phyloP scores from a whole-genome alignment of 257 asterid species.

The Thymus mandschuricus region DNA sequence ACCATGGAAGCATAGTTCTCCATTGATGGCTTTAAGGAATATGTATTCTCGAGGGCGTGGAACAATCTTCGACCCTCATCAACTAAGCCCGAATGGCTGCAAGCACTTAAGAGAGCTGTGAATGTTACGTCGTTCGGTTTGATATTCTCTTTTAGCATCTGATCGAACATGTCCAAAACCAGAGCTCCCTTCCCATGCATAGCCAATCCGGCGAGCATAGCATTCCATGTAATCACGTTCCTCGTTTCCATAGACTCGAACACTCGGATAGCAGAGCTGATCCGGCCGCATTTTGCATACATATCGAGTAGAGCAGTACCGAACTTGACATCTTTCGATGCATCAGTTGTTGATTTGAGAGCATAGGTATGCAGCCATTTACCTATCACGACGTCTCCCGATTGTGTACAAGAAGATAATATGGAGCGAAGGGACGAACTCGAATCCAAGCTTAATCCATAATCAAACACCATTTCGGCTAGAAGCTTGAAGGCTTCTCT shows the following conservation, averaged over 20 bases:
- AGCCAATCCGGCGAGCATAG: constrained; percentile 77
- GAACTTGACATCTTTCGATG: constrained; percentile 51
- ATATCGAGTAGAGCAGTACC: constrained; percentile 74
- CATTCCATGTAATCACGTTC: constrained; percentile 71
- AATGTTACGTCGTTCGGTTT: constrained; percentile 70
- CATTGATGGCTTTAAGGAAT: constrained; percentile 61
- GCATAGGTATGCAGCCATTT: constrained; percentile 68
- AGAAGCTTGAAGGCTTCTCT: constrained; percentile 60
- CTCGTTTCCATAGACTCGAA: constrained; percentile 47
- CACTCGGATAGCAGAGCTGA: constrained; percentile 51
- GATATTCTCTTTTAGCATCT: constrained; percentile 61
- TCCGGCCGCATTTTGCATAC: constrained; percentile 87
- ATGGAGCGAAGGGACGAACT: constrained; percentile 54
- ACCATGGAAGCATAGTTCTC: constrained; percentile 81
- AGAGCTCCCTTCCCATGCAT: constrained; percentile 75
- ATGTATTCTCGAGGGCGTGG: constrained; percentile 46
- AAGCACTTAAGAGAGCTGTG: constrained; percentile 74
- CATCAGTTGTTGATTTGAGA: constrained; percentile 43
- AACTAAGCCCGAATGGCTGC: constrained; percentile 87
- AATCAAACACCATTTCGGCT: constrained; percentile 51
- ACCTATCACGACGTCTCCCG: constrained; percentile 62
- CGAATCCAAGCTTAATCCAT: constrained; percentile 45
- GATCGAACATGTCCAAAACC: constrained; percentile 54
- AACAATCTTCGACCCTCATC: constrained; percentile 66
- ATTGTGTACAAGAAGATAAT: constrained; percentile 66